Evolutionary conservation across 495 filamentous ascomycete species (phyloP).

Genomic region (Talaromyces stipitatus): DNA sequence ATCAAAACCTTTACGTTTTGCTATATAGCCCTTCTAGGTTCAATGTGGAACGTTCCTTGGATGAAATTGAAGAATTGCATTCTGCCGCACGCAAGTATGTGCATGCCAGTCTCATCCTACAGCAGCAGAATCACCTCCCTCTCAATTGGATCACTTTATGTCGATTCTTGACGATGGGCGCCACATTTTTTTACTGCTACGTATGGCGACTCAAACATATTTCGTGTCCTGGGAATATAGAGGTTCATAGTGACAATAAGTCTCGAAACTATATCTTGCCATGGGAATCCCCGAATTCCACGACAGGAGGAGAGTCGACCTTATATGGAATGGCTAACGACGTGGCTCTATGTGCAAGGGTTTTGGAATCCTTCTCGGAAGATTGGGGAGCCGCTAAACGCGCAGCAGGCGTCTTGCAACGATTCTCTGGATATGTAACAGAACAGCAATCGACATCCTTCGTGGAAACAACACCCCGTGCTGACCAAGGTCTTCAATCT

Average conservation of each 20-base stretch:
- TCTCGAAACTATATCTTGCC: conserved; percentile 4
- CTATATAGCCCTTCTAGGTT: conserved; percentile 12
- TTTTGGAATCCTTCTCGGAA: background rate
- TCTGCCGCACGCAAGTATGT: conserved; percentile 20
- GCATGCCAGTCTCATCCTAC: conserved; percentile 15
- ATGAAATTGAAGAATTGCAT: conserved; percentile 13
- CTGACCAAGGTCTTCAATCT: background rate
- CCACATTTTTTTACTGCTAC: conserved; percentile 13
- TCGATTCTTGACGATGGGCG: conserved; percentile 12
- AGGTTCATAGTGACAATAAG: background rate
- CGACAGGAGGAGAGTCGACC: background rate
- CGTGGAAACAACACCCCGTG: background rate
- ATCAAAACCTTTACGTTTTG: conserved; percentile 18
- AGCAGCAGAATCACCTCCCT: conserved; percentile 20
- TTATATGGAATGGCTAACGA: conserved; percentile 1
- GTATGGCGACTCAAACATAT: background rate
- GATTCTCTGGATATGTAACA: background rate
- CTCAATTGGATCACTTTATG: conserved; percentile 21
- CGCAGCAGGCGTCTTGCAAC: background rate
- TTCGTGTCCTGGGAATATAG: background rate
- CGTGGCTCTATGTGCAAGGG: background rate
- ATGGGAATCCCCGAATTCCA: background rate
- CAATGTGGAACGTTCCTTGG: conserved; percentile 5
- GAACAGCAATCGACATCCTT: background rate
- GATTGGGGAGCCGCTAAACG: background rate